Percentiles rank a stretch among this genome's conserved stretches.
Conservation (phyloP, 176 grass and related monocot species). For the Themeda triandra region DNA sequence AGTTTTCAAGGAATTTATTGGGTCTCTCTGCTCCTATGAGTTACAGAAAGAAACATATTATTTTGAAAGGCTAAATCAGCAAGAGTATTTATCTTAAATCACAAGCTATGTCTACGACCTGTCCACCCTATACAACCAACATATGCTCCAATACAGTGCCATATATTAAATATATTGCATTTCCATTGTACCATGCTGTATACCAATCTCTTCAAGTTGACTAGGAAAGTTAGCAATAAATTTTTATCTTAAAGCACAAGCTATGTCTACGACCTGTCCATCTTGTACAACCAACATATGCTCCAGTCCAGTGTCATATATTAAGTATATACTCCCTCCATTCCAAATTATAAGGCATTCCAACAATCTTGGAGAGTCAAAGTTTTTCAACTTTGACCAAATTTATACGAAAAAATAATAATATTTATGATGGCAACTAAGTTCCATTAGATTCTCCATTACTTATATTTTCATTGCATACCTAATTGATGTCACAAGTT, state of each 20-base stretch:
- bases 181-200: not conserved
- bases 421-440: too few relatives aligned
- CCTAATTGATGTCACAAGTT: too few relatives aligned
- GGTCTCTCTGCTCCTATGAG: conserved; percentile 3
- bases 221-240: not conserved
- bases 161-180: not conserved
- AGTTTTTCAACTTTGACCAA: too few relatives aligned
- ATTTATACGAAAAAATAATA: too few relatives aligned
- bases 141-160: not conserved
- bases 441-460: too few relatives aligned
- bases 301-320: not conserved
- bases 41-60: not conserved
- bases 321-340: not conserved
- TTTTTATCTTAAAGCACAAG: not conserved
- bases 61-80: conserved; percentile 3
- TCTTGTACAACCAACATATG: not conserved
- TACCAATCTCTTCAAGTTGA: not conserved
- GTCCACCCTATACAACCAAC: not conserved
- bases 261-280: not conserved
- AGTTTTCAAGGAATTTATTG: not conserved
- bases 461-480: too few relatives aligned
- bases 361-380: too few relatives aligned
- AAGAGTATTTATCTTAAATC: not conserved
- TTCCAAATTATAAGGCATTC: too few relatives aligned
- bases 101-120: not conserved